These are phyloP conservation scores for Verticillium klebahnii DNA, from an alignment of 2,329 filamentous ascomycete genomes.

Conservation along the genomic window DNA sequence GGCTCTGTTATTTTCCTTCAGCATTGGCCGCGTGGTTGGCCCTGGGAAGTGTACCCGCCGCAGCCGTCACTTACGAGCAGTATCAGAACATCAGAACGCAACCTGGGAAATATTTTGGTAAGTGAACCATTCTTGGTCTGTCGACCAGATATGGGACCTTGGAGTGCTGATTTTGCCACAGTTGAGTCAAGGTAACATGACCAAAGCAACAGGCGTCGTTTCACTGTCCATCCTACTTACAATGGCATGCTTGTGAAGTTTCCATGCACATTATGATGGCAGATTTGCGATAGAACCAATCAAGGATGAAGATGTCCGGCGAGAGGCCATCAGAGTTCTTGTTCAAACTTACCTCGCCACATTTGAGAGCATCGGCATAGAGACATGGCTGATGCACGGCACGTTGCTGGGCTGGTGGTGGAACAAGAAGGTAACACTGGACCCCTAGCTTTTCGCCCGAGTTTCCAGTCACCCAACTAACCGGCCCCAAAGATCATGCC, in stretches of 20 bases:
- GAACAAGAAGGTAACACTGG: constrained; percentile 48
- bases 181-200: background rate
- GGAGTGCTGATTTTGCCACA: background rate
- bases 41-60: background rate
- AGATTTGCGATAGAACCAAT: constrained; percentile 35
- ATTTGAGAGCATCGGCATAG: constrained; percentile 59
- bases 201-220: background rate
- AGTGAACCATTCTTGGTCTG: background rate
- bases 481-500: constrained; percentile 55
- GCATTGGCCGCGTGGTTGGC: background rate
- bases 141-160: no score
- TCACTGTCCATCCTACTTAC: background rate
- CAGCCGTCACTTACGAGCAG: background rate
- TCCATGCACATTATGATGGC: constrained; percentile 28
- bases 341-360: constrained; percentile 69
- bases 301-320: constrained; percentile 47
- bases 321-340: constrained; percentile 58
- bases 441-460: background rate
- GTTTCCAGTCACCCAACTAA: background rate
- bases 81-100: background rate
- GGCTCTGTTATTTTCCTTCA: background rate
- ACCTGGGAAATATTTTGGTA: background rate
- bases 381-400: constrained; percentile 84
- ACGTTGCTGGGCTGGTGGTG: constrained; percentile 86
- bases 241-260: constrained; percentile 7